Evolutionary conservation across 352 stramenopile genomes (phyloP).

Genomic region (Phytophthora cactorum): DNA sequence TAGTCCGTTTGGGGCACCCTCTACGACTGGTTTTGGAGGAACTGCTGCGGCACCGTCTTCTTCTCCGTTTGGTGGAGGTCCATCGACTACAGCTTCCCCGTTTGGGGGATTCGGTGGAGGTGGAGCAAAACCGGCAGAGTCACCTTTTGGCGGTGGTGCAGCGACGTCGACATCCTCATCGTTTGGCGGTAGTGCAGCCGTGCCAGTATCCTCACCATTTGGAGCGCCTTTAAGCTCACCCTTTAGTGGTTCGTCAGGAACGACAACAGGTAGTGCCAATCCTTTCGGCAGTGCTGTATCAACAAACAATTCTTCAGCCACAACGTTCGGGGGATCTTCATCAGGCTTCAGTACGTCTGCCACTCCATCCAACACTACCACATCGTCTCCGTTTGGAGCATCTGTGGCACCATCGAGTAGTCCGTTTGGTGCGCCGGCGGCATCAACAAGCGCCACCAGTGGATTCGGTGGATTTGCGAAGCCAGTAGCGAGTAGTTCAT

Average conservation of each 20-base stretch:
- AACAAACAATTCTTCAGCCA: conserved; percentile 8
- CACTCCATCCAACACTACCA: conserved; percentile 14
- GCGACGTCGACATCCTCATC: conserved; percentile 20
- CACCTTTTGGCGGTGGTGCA: conserved; percentile 27
- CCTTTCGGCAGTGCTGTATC: conserved; percentile 19
- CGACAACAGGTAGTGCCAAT: conserved; percentile 20
- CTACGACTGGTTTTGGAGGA: conserved; percentile 35
- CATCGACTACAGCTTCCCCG: conserved; percentile 17
- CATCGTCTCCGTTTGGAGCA: conserved; percentile 30
- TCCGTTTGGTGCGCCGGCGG: conserved; percentile 38
- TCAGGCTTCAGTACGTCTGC: conserved; percentile 24
- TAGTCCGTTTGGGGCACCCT: conserved; percentile 43
- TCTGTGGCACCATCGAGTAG: conserved; percentile 29
- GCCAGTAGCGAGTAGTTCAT: conserved; percentile 10
- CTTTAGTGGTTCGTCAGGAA: conserved; percentile 28
- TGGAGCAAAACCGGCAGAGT: conserved; percentile 16
- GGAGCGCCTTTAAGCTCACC: conserved; percentile 22
- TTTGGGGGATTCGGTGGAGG: conserved; percentile 32
- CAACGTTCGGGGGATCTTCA: conserved; percentile 25
- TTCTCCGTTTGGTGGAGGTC: conserved; percentile 34
- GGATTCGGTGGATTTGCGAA: conserved; percentile 24
- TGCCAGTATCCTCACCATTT: conserved; percentile 33
- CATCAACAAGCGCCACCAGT: conserved; percentile 13
- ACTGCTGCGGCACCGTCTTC: conserved; percentile 17
- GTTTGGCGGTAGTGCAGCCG: conserved; percentile 17